Conservation (phyloP, 1,284 basidiomycete genomes). For the Ganoderma lingzhi region DNA sequence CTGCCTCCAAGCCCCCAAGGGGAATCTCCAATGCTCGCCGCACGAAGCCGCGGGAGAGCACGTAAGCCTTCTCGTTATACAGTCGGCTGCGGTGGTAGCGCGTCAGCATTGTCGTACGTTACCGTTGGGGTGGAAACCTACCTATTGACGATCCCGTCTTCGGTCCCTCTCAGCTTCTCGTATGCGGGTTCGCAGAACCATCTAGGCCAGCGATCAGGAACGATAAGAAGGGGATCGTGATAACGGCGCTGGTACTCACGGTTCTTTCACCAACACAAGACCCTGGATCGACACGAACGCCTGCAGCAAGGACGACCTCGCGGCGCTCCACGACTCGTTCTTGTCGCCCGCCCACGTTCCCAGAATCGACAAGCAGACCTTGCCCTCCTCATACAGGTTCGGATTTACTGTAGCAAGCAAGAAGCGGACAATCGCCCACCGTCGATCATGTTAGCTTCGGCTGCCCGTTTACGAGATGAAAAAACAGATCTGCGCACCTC, state of each 20-base stretch:
- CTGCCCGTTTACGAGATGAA: background rate
- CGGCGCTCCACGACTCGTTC: slow-evolving; percentile 86
- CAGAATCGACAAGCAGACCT: slow-evolving; percentile 92
- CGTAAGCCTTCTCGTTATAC: slow-evolving; percentile 93
- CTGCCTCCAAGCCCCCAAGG: slow-evolving; percentile 73
- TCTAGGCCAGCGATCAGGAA: slow-evolving; percentile 47
- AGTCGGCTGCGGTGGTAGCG: slow-evolving; percentile 61
- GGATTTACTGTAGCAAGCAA: slow-evolving; percentile 67
- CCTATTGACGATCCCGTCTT: slow-evolving; percentile 89
- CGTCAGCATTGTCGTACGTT: slow-evolving; percentile 4
- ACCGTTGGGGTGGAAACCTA: slow-evolving; percentile 35
- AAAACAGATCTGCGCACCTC: slow-evolving; percentile 60
- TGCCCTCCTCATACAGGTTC: slow-evolving; percentile 95
- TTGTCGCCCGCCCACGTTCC: slow-evolving; percentile 93
- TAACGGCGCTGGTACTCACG: slow-evolving; percentile 57
- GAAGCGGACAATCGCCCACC: background rate
- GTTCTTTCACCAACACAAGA: slow-evolving; percentile 90
- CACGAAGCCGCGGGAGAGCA: slow-evolving; percentile 89
- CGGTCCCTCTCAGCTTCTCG: slow-evolving; percentile 89
- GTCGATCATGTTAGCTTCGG: slow-evolving; percentile 6
- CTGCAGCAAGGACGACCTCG: slow-evolving; percentile 87
- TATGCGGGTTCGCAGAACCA: slow-evolving; percentile 94
- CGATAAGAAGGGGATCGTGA: slow-evolving; percentile 4
- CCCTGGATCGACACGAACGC: slow-evolving; percentile 95
- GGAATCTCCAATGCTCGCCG: slow-evolving; percentile 85